Evolutionary conservation across 495 filamentous ascomycete species (phyloP).

Genomic region (Wilcoxina mikolae): DNA sequence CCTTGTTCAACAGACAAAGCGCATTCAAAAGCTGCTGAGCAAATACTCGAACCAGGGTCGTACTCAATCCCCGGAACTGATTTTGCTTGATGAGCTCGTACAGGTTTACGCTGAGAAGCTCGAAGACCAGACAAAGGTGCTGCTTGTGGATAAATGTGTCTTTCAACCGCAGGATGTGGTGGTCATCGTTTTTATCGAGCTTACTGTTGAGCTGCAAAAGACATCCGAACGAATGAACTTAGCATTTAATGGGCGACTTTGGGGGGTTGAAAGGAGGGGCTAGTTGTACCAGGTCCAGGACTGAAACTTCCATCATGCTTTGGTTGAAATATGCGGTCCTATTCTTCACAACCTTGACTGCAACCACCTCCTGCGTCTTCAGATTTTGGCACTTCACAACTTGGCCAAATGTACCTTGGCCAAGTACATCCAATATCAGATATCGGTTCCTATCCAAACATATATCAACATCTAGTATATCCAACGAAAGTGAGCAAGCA

Average conservation of each 20-base stretch:
- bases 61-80: conserved; percentile 94
- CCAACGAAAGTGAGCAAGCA: conserved; percentile 24
- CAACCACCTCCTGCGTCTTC: conserved; percentile 95
- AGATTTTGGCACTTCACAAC: conserved; percentile 99
- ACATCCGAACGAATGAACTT: conserved; percentile 20
- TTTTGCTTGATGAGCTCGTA: conserved; percentile 99
- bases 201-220: conserved; percentile 76
- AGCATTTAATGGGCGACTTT: conserved; percentile 7
- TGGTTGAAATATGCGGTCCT: conserved; percentile 99
- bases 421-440: conserved; percentile 92
- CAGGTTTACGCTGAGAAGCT: conserved; percentile 90
- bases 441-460: conserved; percentile 66
- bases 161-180: conserved; percentile 87
- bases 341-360: conserved; percentile 99
- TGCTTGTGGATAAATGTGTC: conserved; percentile 98
- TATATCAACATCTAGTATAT: neutral
- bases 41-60: conserved; percentile 93
- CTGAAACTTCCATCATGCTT: conserved; percentile 99
- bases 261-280: neutral
- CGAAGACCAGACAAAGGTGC: conserved; percentile 94
- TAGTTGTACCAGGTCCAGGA: conserved; percentile 86
- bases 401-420: conserved; percentile 98
- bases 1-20: conserved; percentile 85
- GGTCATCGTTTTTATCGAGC: conserved; percentile 98
- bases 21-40: conserved; percentile 93